These are phyloP conservation scores for Ascochyta rabiei DNA, from an alignment of 2,329 filamentous ascomycete genomes.

Conservation along the genomic window DNA sequence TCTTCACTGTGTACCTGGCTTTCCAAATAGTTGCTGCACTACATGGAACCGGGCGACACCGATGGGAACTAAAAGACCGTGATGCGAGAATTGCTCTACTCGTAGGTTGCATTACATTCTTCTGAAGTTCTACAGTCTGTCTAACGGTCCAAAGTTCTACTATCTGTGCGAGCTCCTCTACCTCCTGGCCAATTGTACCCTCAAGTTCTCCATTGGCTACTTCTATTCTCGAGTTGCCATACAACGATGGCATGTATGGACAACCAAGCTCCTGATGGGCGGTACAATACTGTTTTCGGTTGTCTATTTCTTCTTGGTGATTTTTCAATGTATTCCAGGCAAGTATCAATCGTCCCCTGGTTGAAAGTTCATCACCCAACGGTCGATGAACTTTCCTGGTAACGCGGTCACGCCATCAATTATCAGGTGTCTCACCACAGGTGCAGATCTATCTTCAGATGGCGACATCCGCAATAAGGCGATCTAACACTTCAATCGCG, in stretches of 20 bases:
- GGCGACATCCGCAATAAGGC: background rate
- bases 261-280: constrained; percentile 56
- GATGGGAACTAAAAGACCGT: constrained; percentile 39
- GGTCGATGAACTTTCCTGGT: background rate
- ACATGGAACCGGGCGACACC: constrained; percentile 49
- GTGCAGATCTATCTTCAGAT: background rate
- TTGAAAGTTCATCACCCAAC: background rate
- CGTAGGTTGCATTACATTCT: constrained; percentile 18
- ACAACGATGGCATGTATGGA: constrained; percentile 52
- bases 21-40: constrained; percentile 49
- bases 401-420: constrained; percentile 1
- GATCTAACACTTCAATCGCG: background rate
- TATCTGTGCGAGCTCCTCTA: constrained; percentile 65
- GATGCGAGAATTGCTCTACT: constrained; percentile 39
- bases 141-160: constrained; percentile 50
- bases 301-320: constrained; percentile 58
- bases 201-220: constrained; percentile 60
- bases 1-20: constrained; percentile 50
- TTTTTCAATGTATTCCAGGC: constrained; percentile 60
- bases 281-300: constrained; percentile 54
- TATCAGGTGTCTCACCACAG: constrained; percentile 2
- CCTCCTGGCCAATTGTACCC: constrained; percentile 54
- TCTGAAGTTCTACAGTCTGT: background rate
- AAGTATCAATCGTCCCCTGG: too few relatives aligned
- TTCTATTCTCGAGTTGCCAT: constrained; percentile 61